phyloP scores from a whole-genome alignment of 169 alveolate genomes.

The Eimeria sp. region DNA sequence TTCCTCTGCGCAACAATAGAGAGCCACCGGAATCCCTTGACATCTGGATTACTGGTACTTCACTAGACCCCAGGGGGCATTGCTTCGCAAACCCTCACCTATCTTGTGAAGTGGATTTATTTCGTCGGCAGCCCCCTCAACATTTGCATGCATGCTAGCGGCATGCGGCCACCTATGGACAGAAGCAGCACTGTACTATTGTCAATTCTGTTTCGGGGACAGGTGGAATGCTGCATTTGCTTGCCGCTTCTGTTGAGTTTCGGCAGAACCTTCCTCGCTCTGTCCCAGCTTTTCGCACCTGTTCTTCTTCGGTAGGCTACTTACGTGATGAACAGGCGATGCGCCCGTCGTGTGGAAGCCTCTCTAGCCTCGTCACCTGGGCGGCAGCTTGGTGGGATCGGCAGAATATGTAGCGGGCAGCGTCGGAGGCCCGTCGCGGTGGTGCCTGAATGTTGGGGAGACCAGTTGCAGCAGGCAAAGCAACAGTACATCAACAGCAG shows the following conservation, averaged over 20 bases:
- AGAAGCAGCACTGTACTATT: neutral
- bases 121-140: neutral
- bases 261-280: neutral
- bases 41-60: neutral
- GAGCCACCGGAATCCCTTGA: neutral
- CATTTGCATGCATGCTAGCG: neutral
- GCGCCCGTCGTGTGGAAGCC: neutral
- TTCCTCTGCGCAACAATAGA: neutral
- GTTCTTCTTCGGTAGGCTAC: neutral
- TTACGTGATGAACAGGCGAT: neutral
- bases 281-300: neutral
- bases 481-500: neutral
- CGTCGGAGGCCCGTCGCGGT: neutral
- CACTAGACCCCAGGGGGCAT: neutral
- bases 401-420: neutral
- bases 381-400: neutral
- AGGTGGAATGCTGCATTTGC: neutral
- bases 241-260: neutral
- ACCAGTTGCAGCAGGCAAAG: neutral
- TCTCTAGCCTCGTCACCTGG: neutral
- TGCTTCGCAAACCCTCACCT: too few relatives aligned
- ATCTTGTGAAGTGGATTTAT: neutral
- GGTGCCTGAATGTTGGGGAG: neutral
- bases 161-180: neutral
- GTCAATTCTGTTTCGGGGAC: neutral